Evolutionary conservation across 495 filamentous ascomycete genomes (phyloP).

Genomic region (Corynascus novoguineensis): DNA sequence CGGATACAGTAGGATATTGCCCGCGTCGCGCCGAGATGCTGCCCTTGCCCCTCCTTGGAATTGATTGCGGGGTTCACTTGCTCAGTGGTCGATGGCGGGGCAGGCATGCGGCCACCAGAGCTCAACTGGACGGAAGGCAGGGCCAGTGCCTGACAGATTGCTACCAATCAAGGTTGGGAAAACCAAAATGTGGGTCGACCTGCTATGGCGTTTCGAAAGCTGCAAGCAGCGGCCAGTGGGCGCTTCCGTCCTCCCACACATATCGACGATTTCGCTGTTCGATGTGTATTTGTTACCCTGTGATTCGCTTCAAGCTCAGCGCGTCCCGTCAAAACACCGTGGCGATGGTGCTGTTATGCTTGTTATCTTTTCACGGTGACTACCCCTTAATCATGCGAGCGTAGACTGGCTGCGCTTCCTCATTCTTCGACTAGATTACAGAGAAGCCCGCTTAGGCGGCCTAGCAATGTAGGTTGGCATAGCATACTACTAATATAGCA

Average conservation of each 20-base stretch:
- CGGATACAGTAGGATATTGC: slow-evolving; percentile 1
- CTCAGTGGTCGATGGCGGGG: slow-evolving; percentile 24
- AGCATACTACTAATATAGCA: not conserved
- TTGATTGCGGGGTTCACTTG: slow-evolving; percentile 18
- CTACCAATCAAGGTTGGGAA: not conserved
- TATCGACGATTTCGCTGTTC: not conserved
- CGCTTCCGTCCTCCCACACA: not conserved
- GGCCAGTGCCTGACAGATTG: not conserved
- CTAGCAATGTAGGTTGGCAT: too few relatives aligned
- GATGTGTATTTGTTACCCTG: not conserved
- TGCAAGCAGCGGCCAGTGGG: not conserved
- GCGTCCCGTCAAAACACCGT: not conserved
- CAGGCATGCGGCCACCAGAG: not conserved
- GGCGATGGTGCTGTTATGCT: not conserved
- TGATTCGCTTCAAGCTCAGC: slow-evolving; percentile 1
- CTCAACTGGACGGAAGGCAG: not conserved
- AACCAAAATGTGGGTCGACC: not conserved
- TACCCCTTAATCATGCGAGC: too few relatives aligned
- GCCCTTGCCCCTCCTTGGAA: slow-evolving; percentile 20
- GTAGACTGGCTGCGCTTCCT: too few relatives aligned
- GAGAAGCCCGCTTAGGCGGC: too few relatives aligned
- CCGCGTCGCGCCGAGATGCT: slow-evolving; percentile 5
- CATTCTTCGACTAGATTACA: too few relatives aligned
- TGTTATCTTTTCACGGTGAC: too few relatives aligned
- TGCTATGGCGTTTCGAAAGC: not conserved